These are phyloP conservation scores for Selenicereus undatus DNA, from an alignment of 148 eudicot species.

Conservation along the genomic window DNA sequence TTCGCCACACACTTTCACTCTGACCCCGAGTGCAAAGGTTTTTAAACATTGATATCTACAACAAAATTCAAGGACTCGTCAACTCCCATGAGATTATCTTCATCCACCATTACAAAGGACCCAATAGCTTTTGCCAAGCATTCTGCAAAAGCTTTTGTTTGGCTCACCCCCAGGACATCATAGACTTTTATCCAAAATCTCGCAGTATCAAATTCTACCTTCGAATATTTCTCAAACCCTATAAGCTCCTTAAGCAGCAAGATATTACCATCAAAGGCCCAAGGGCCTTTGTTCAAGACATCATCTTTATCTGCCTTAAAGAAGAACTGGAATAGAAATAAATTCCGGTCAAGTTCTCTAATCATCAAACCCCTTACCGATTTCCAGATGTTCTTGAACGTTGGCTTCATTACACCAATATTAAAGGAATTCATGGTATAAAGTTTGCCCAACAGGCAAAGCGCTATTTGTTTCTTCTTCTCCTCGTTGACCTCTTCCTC, in stretches of 20 bases:
- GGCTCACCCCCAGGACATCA: background rate
- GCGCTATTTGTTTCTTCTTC: background rate
- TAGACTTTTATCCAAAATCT: background rate
- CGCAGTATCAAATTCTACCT: background rate
- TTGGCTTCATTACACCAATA: background rate
- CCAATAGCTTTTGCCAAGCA: background rate
- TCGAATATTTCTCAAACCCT: background rate
- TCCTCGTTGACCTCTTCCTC: too few species aligned
- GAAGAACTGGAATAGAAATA: background rate
- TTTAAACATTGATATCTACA: background rate
- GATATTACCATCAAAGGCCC: background rate
- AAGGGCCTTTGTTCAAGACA: background rate
- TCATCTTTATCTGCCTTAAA: background rate
- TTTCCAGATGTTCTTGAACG: background rate
- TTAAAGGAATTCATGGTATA: background rate
- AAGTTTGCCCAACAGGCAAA: background rate
- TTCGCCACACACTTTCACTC: background rate
- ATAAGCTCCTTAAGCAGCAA: background rate
- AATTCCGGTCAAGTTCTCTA: background rate
- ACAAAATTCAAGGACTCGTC: background rate
- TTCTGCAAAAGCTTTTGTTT: background rate
- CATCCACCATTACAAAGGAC: too few species aligned
- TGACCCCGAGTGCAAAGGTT: background rate
- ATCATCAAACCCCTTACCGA: background rate
- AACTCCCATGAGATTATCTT: too few species aligned